Conservation (phyloP, 2,329 filamentous ascomycete species). For the Sclerotinia spermophila region DNA sequence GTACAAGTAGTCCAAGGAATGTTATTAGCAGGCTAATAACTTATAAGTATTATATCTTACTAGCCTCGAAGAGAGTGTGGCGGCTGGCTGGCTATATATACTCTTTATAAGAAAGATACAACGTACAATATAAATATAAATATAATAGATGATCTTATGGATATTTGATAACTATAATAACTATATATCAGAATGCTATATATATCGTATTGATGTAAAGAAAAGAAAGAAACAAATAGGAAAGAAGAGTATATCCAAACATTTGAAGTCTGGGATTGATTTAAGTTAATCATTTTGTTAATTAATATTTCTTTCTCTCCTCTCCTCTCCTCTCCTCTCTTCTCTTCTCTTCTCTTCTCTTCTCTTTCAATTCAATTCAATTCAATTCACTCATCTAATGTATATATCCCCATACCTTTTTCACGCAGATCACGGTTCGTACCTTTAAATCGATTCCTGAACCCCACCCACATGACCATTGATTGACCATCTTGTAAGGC, state of each 20-base stretch:
- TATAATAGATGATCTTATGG: not conserved
- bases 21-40: not conserved
- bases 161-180: not conserved
- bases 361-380: not conserved
- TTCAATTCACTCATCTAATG: not conserved
- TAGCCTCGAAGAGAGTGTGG: not conserved
- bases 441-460: not conserved
- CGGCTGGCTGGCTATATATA: not conserved
- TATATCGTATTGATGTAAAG: not conserved
- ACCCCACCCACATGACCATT: slow-evolving; percentile 17
- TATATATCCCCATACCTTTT: not conserved
- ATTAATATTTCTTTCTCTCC: no score
- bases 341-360: no score
- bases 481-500: no score
- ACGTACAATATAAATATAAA: no score
- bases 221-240: not conserved
- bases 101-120: no score
- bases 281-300: not conserved
- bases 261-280: not conserved
- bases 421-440: not conserved
- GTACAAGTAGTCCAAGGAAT: not conserved
- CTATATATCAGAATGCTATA: not conserved
- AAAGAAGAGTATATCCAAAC: not conserved
- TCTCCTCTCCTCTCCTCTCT: no score
- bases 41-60: not conserved